phyloP scores from a whole-genome alignment of 2,329 filamentous ascomycete genomes.

The Exophiala bonariae region DNA sequence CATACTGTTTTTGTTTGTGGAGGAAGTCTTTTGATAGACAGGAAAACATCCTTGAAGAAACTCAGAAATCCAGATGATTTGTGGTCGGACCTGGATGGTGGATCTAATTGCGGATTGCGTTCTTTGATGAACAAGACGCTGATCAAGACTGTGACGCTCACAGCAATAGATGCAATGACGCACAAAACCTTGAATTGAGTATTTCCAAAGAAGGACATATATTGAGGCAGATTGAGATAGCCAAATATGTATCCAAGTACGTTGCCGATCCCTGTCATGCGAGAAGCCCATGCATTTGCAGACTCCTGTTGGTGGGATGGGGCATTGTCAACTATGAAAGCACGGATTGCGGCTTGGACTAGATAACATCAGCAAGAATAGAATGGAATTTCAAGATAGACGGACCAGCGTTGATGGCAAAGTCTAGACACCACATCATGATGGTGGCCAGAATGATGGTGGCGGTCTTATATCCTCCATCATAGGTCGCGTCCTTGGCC shows the following conservation, averaged over 20 bases:
- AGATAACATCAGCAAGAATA: conserved; percentile 16
- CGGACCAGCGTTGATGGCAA: conserved; percentile 87
- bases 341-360: conserved; percentile 88
- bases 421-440: conserved; percentile 87
- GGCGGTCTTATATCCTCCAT: conserved; percentile 61
- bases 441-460: conserved; percentile 79
- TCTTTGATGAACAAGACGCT: conserved; percentile 72
- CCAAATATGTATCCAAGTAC: conserved; percentile 88
- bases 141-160: conserved; percentile 68
- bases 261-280: conserved; percentile 82
- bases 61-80: conserved; percentile 61
- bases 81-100: conserved; percentile 58
- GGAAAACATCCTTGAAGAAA: conserved; percentile 78
- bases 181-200: conserved; percentile 94
- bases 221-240: conserved; percentile 73
- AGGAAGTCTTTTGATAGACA: conserved; percentile 74
- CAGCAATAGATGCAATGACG: conserved; percentile 74
- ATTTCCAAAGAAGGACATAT: conserved; percentile 76
- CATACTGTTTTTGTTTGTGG: conserved; percentile 82
- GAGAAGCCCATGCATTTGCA: conserved; percentile 91
- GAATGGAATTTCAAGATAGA: conserved; percentile 16
- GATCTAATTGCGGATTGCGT: conserved; percentile 74
- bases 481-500: conserved; percentile 70
- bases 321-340: conserved; percentile 90
- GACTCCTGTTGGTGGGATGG: conserved; percentile 91